Base-by-base conservation (phyloP, 345 rosid species). In the Carallia brachiata region DNA sequence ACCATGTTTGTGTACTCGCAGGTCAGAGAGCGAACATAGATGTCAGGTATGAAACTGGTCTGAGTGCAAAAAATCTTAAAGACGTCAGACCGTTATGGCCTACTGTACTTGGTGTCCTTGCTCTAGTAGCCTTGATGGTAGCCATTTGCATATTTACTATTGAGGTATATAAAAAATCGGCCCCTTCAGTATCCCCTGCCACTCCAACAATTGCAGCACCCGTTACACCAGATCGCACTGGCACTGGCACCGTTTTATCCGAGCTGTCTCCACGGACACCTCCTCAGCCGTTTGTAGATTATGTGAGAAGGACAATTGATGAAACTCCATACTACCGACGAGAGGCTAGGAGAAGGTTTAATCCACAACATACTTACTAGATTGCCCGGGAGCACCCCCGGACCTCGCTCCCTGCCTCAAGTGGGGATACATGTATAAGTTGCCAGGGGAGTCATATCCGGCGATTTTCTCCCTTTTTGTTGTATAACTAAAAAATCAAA, bases 191-290 rank as follows among this genome's bases (percentile, higher is more conserved):
- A 56, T 61, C 76, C 6, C 74, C 73, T 54, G 78, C 83, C 30
- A 63, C 78, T 32, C 79, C 82, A 55, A 74, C 32, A 30, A 56
- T 62, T 36, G 3, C 77, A 52, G 84, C 80, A 69, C 90, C 88
- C 8, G 65, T 36, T 18, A 87, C 92, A 30, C 97, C 97, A 0
- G 86, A 67, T 17, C 84, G 80, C 16, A 70, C 85, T 70, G 83
- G 81, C 66, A 79, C 85, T n/a, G 83, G 81, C 66, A 79, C 85
- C 17, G 62, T 61, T 63, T 63, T 71, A 53, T 75, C 63, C 6
- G 96, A 93, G 23, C 82, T 82, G 68, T 86, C 97, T 40, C 98
- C 97, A 0, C 80, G 83, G 76, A 93, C 97, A 31, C 98, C 98
- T 2, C 98, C 98, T 3, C 91, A 86, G 75, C 96, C 96, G 1